A percentile compares a stretch with the other conserved stretches of the same genome.
Evolutionary conservation across 345 rosid species (phyloP).

Genomic region (Lepidium sativum): DNA sequence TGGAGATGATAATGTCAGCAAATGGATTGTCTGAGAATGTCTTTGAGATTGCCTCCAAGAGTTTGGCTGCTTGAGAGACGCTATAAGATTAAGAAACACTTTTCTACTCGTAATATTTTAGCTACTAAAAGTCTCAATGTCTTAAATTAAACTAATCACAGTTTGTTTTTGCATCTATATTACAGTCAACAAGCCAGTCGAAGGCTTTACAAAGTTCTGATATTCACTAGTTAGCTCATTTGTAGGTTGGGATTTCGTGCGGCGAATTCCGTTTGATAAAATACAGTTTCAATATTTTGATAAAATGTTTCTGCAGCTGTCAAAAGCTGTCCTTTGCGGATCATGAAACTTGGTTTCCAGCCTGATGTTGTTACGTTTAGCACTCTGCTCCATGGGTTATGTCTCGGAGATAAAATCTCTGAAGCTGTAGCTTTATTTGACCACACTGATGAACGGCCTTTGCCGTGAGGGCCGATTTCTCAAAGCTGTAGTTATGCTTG

Average conservation of each 20-base stretch:
- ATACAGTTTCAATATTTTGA: not conserved
- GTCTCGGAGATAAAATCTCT: not conserved
- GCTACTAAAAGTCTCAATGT: too few species aligned
- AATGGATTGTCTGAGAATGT: constrained; percentile 94
- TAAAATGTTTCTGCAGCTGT: not conserved
- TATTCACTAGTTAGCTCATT: too few species aligned
- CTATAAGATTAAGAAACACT: not conserved
- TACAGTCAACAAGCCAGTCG: too few species aligned
- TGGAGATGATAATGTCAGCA: constrained; percentile 85
- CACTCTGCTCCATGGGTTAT: not conserved
- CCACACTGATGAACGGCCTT: not conserved
- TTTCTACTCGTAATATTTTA: not conserved
- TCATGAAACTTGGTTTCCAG: not conserved
- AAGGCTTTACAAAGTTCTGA: too few species aligned
- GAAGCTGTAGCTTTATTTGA: not conserved
- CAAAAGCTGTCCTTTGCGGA: not conserved
- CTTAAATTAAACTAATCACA: too few species aligned
- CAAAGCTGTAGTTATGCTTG: not conserved
- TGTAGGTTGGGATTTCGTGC: too few species aligned
- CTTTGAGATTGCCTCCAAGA: constrained; percentile 87
- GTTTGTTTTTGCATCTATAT: too few species aligned
- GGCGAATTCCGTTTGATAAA: not conserved
- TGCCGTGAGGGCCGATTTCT: not conserved
- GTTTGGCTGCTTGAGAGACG: constrained; percentile 55
- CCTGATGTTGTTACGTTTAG: not conserved